A percentile compares a stretch with the other conserved stretches of the same genome.
Conservation (phyloP, 2,329 filamentous ascomycete genomes). For the Mycosphaerella sp. region DNA sequence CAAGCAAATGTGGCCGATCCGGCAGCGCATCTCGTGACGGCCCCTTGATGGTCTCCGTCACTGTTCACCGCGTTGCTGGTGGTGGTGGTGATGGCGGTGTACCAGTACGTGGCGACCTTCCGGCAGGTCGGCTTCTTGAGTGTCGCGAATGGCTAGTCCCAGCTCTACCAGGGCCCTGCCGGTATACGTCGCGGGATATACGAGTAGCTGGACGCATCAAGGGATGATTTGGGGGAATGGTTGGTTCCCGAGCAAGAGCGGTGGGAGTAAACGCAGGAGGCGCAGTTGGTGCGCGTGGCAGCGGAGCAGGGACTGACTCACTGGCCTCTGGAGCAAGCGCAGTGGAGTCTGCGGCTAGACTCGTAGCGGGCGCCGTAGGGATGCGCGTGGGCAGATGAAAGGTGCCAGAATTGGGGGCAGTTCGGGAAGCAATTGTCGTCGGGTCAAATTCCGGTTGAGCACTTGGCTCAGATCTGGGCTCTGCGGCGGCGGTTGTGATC, state of each 20-base stretch:
- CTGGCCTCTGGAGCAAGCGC: background rate
- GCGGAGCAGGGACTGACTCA: slow-evolving; percentile 1
- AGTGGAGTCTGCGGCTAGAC: too few species aligned
- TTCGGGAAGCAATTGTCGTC: slow-evolving; percentile 5
- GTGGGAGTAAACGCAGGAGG: slow-evolving; percentile 7
- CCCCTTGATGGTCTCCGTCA: background rate
- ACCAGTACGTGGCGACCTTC: background rate
- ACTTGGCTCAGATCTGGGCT: background rate
- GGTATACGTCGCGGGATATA: slow-evolving; percentile 12
- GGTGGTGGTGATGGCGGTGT: background rate
- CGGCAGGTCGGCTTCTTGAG: background rate
- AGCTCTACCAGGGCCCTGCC: slow-evolving; percentile 10
- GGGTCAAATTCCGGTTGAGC: background rate
- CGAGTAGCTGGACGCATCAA: slow-evolving; percentile 13
- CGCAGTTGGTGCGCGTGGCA: slow-evolving; percentile 7
- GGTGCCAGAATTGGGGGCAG: background rate
- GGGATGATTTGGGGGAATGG: slow-evolving; percentile 7
- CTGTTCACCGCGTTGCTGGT: background rate
- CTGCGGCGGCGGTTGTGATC: background rate
- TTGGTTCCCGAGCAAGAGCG: slow-evolving; percentile 3
- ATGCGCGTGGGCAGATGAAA: slow-evolving; percentile 1
- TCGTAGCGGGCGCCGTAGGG: slow-evolving; percentile 1
- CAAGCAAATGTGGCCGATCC: slow-evolving; percentile 2
- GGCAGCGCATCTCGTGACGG: background rate
- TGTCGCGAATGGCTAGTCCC: background rate